Base-by-base conservation (phyloP, 257 asterid genomes). In the Primulina huaijiensis region DNA sequence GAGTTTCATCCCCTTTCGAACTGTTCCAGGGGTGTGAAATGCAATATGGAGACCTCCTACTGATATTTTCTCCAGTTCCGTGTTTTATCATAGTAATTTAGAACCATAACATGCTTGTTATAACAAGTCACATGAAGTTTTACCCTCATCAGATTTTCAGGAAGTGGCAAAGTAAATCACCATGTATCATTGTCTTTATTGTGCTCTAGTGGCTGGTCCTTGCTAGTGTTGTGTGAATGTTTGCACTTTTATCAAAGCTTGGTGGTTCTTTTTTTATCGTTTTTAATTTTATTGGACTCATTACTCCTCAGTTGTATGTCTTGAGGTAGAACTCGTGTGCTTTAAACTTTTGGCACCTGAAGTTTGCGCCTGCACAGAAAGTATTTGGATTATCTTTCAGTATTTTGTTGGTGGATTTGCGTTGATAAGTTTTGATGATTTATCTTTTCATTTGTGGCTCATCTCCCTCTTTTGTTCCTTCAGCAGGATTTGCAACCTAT, bases 401-500 rank as follows among this genome's bases (percentile, higher is more conserved):
- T 23, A 23, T 23, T 23, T 23, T 23, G 25, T 23, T 23, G 25
- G 25, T 23, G 25, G 25, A 23, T 23, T 23, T 23, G 25, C 25
- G 25, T 23, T 23, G 25, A 23, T 23, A 23, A 23, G 25, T 23
- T 23, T 23, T 23, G 25, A 23, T 23, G 25, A 1, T 23, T 23
- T 23, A 23, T 23, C 25, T 74, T 43, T 66, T 71, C 65, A 16
- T 69, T 56, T 40, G 67, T 70, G 70, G 77, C 77, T 68, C 60
- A 31, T 77, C 58, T 63, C 14, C 35, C 67, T 60, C 6, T 74
- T 62, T 34, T 71, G 34, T 62, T 68, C 67, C 69, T 59, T 40
- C 77, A 58, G 82, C 93, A 94, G 99, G 96, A 89, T 77, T 72
- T 90, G 81, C 96, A 85, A 74, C 93, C 95, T 60, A 83, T 94